These are phyloP conservation scores for Epichloe baconii DNA, from an alignment of 2,329 filamentous ascomycete species.

Conservation along the genomic window DNA sequence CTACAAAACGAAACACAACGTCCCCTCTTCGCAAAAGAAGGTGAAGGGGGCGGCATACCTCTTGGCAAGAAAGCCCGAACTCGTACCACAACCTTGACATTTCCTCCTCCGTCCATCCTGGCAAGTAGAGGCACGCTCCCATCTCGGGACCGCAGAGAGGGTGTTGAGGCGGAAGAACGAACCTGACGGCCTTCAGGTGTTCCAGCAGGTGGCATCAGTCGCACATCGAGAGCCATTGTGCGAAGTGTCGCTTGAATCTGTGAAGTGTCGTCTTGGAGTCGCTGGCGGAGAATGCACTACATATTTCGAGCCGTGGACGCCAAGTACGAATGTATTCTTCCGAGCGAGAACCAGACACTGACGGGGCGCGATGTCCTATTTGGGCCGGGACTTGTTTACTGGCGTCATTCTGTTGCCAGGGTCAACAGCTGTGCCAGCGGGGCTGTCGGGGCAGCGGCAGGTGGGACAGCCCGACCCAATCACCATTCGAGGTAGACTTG, in stretches of 20 bases:
- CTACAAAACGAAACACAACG: too few relatives aligned
- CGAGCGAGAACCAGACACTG: not conserved
- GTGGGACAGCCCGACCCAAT: not conserved
- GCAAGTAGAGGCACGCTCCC: conserved; percentile 45
- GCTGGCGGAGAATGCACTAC: conserved; percentile 27
- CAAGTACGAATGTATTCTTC: not conserved
- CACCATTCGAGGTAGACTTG: not conserved
- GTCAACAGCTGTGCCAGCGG: conserved; percentile 9
- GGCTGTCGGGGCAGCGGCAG: not conserved
- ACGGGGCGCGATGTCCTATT: not conserved
- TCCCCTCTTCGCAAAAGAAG: not conserved
- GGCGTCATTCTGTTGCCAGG: conserved; percentile 21
- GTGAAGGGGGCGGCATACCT: conserved; percentile 31
- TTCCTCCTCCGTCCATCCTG: conserved; percentile 52
- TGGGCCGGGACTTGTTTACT: conserved; percentile 20
- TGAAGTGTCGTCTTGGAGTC: conserved; percentile 26
- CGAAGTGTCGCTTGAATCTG: conserved; percentile 26
- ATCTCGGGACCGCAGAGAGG: conserved; percentile 62
- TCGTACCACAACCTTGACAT: conserved; percentile 71
- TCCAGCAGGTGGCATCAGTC: conserved; percentile 32
- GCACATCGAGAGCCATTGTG: conserved; percentile 29
- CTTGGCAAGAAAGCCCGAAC: conserved; percentile 67
- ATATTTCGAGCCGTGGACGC: conserved; percentile 12
- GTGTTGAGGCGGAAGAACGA: conserved; percentile 62
- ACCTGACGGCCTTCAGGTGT: conserved; percentile 24